Evolutionary conservation across 371 early-diverging fungal genomes (phyloP).

Genomic region (Saksenaea oblongispora): DNA sequence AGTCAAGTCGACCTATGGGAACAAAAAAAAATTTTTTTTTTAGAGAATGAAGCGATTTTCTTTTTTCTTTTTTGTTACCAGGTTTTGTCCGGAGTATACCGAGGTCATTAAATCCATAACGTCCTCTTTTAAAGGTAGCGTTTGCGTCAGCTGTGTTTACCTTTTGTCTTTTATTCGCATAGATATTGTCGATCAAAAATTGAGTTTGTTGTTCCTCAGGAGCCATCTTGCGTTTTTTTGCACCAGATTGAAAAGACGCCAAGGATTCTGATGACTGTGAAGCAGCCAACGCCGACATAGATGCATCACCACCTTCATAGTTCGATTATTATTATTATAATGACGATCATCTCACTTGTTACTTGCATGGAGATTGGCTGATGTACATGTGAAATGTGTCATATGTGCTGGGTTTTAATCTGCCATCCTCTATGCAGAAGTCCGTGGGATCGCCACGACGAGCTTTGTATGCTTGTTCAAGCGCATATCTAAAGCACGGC

Average conservation of each 20-base stretch:
- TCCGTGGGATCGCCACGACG: background rate
- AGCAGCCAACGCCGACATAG: constrained; percentile 62
- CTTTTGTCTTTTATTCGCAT: constrained; percentile 39
- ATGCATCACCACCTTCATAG: constrained; percentile 78
- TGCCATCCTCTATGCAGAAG: constrained; percentile 3
- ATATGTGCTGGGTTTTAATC: constrained; percentile 9
- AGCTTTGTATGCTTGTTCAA: constrained; percentile 22
- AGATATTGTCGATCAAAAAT: constrained; percentile 28
- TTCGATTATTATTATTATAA: constrained; percentile 5
- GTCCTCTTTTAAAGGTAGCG: constrained; percentile 52
- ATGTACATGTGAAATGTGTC: constrained; percentile 72
- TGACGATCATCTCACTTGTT: background rate
- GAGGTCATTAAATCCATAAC: constrained; percentile 54
- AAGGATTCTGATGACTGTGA: constrained; percentile 54
- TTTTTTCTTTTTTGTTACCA: constrained; percentile 28
- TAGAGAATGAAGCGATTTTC: background rate
- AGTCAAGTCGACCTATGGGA: constrained; percentile 61
- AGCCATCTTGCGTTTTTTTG: constrained; percentile 26
- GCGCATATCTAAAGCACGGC: constrained; percentile 21
- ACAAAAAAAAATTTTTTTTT: background rate
- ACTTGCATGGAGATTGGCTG: constrained; percentile 75
- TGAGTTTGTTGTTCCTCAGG: constrained; percentile 13
- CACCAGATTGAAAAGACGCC: constrained; percentile 36
- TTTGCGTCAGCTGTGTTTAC: constrained; percentile 1
- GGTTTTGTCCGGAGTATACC: constrained; percentile 82